phyloP scores from a whole-genome alignment of 2,329 filamentous ascomycete genomes.

The Dactylonectria macrodidyma region DNA sequence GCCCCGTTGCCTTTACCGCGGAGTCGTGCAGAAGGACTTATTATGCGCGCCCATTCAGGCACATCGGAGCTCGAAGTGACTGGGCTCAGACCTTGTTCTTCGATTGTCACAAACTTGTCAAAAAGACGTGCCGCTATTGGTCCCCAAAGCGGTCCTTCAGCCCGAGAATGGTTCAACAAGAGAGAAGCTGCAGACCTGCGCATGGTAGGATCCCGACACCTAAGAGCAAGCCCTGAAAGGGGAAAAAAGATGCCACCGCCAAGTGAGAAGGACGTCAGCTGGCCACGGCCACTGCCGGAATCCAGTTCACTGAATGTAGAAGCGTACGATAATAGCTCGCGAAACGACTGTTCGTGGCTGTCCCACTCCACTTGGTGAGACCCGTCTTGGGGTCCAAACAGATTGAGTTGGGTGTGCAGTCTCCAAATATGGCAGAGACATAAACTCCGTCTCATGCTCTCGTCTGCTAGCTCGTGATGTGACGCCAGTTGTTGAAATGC shows the following conservation, averaged over 20 bases:
- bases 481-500: not conserved
- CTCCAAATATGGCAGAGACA: not conserved
- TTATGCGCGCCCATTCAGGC: not conserved
- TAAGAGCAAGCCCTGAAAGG: not conserved
- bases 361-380: not conserved
- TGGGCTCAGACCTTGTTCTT: not conserved
- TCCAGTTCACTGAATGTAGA: not conserved
- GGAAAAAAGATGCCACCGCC: not conserved
- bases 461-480: not conserved
- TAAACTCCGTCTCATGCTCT: not conserved
- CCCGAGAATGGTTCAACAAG: not conserved
- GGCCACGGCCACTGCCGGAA: not conserved
- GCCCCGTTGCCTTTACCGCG: not conserved
- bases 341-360: not conserved
- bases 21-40: not conserved
- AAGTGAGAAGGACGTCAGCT: not conserved
- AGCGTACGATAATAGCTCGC: not conserved
- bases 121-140: not conserved
- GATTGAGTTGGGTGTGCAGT: not conserved
- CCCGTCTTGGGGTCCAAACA: not conserved
- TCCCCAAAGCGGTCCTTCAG: not conserved
- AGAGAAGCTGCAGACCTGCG: not conserved
- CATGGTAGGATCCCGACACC: not conserved
- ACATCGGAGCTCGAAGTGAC: not conserved
- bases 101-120: not conserved